Base-by-base conservation (phyloP, 306 rosid genomes). In the Casuarina equisetifolia region DNA sequence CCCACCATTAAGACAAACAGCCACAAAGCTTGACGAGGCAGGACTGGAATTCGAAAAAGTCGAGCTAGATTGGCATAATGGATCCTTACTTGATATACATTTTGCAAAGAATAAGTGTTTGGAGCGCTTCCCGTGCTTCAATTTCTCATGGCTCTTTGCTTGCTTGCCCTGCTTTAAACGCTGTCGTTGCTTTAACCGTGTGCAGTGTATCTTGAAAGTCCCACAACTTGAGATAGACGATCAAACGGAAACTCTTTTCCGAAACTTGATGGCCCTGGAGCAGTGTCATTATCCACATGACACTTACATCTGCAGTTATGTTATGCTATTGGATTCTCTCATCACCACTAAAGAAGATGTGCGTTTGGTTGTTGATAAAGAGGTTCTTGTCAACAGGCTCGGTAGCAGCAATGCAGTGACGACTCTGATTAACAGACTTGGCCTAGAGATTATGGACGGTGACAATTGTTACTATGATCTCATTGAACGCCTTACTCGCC, bases 261-360 rank as follows among this genome's bases (percentile, higher is more conserved):
- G 82, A 43, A 84, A 84, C 39, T 39, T 84, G 7, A 77, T 84
- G 77, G 87, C 87, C 4, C 45, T 84, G 16, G 80, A 80, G 74
- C 84, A 80, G 74, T 81, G 81, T 19, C 74, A 67, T 36, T 81
- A 78, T 52, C 79, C 85, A 1, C 0, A 35, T 0, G 0, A 75
- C 1, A 32, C 74, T 6, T 71, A 81, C 45, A 35, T 81, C 20
- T 81, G 81, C 76, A 73, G 71, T 9, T 85, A 85, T 35, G 20
- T 85, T 3, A 19, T 45, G 61, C 39, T 81, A 3, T 67, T 85
- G 62, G 78, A 78, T 67, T 35, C 55, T 5, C 81, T 78, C 0
- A 82, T 81, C 46, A 44, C 81, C 43, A 78, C 32, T 3, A 52
- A 19, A 43, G 70, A 70, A 2, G 88, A 85, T 16, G 80, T 78